Percentiles rank a stretch among this genome's conserved stretches.
These are phyloP conservation scores for Paracamarosporium sp. DNA, from an alignment of 2,329 filamentous ascomycete species.

Conservation along the genomic window DNA sequence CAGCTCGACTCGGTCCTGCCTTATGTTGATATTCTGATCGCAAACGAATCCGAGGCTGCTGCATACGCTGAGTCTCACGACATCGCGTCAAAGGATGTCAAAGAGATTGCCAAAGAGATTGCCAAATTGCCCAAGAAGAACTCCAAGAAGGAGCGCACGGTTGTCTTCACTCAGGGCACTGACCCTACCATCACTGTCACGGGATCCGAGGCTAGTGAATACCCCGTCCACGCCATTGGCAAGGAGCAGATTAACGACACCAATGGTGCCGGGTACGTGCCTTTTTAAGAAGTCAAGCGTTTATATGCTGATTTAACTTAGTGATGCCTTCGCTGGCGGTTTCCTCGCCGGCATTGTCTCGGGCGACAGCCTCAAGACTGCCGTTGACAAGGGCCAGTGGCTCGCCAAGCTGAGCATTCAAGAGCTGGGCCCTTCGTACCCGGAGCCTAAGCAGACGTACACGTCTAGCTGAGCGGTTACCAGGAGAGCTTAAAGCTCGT, in stretches of 20 bases:
- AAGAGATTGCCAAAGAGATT: slow-evolving; percentile 83
- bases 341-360: slow-evolving; percentile 89
- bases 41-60: slow-evolving; percentile 94
- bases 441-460: slow-evolving; percentile 50
- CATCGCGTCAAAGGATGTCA: slow-evolving; percentile 76
- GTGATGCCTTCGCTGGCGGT: slow-evolving; percentile 95
- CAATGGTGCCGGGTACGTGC: slow-evolving; percentile 79
- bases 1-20: slow-evolving; percentile 82
- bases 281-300: neutral
- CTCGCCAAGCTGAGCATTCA: slow-evolving; percentile 91
- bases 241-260: slow-evolving; percentile 88
- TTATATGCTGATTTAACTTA: slow-evolving; percentile 29
- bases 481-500: slow-evolving; percentile 43
- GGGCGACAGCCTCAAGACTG: slow-evolving; percentile 78
- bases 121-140: slow-evolving; percentile 94
- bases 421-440: slow-evolving; percentile 91
- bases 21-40: slow-evolving; percentile 96
- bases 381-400: slow-evolving; percentile 95
- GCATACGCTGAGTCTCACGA: slow-evolving; percentile 85
- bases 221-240: slow-evolving; percentile 80
- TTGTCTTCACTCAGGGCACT: slow-evolving; percentile 94
- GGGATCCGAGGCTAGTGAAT: slow-evolving; percentile 72
- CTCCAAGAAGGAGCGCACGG: slow-evolving; percentile 78
- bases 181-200: slow-evolving; percentile 84
- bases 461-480: slow-evolving; percentile 38